These are phyloP conservation scores for Rhododendron henanense DNA, from an alignment of 148 eudicot genomes.

Conservation along the genomic window DNA sequence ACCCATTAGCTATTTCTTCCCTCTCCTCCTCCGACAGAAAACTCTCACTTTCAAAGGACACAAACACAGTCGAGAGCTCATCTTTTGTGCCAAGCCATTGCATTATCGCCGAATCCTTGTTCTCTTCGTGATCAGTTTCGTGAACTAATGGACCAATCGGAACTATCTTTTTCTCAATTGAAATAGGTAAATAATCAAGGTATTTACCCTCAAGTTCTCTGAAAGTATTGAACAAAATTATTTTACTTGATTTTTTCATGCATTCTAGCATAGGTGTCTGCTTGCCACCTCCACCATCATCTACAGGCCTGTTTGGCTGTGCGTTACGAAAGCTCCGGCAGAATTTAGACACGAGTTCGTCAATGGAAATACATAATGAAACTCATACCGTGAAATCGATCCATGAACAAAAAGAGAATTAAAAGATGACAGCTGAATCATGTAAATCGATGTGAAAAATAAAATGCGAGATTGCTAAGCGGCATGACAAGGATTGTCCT, in stretches of 20 bases:
- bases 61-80: conserved; percentile 12
- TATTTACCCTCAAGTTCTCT: conserved; percentile 20
- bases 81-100: conserved; percentile 21
- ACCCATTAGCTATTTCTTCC: conserved; percentile 25
- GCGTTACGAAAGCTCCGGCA: no score
- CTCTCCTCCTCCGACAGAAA: conserved; percentile 16
- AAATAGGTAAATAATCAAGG: conserved; percentile 11
- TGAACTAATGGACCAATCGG: conserved; percentile 26
- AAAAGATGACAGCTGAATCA: no score
- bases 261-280: not conserved
- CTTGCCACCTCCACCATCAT: no score
- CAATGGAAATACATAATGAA: no score
- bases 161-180: conserved; percentile 4
- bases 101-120: conserved; percentile 5
- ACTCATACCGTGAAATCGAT: no score
- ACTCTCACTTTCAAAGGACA: conserved; percentile 28
- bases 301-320: no score
- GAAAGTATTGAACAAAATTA: conserved; percentile 13
- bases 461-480: no score
- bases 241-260: not conserved
- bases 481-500: no score
- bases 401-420: no score
- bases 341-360: no score
- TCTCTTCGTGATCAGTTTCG: not conserved
- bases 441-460: no score